Conservation (phyloP, 306 rosid species). For the Begonia loranthoides region DNA sequence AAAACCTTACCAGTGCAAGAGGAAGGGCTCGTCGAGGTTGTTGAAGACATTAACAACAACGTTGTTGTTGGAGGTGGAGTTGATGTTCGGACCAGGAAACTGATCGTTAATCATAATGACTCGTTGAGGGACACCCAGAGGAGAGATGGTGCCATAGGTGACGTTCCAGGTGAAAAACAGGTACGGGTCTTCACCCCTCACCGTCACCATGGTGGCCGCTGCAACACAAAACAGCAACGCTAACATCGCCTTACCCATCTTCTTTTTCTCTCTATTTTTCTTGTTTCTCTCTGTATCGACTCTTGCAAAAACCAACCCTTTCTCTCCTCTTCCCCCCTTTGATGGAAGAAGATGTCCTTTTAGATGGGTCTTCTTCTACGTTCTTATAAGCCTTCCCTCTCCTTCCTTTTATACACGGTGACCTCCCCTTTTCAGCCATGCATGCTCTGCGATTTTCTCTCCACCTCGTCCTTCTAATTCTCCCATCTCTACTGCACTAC, state of each 20-base stretch:
- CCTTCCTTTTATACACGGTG: slow-evolving; percentile 23
- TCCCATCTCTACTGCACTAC: not conserved
- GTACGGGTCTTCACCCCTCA: slow-evolving; percentile 48
- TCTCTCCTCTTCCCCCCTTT: slow-evolving; percentile 14
- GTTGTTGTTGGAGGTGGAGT: slow-evolving; percentile 67
- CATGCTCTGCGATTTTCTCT: not conserved
- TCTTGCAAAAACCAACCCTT: slow-evolving; percentile 9
- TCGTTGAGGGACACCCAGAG: slow-evolving; percentile 65
- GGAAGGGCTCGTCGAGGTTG: slow-evolving; percentile 71
- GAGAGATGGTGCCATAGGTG: slow-evolving; percentile 60
- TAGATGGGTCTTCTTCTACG: slow-evolving; percentile 16
- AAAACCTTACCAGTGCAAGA: slow-evolving; percentile 31
- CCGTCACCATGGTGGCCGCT: slow-evolving; percentile 12
- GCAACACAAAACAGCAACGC: slow-evolving; percentile 24
- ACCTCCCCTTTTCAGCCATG: slow-evolving; percentile 9
- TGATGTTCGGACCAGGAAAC: slow-evolving; percentile 73
- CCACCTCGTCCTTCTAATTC: not conserved
- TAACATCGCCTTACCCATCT: not conserved
- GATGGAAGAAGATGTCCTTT: slow-evolving; percentile 25
- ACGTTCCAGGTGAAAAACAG: slow-evolving; percentile 53
- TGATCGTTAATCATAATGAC: slow-evolving; percentile 62
- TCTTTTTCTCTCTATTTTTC: not conserved
- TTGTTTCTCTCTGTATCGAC: not conserved
- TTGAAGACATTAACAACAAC: slow-evolving; percentile 48
- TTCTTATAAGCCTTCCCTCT: not conserved